Base-by-base conservation (phyloP, 257 asterid species). In the Salvia miltiorrhiza region DNA sequence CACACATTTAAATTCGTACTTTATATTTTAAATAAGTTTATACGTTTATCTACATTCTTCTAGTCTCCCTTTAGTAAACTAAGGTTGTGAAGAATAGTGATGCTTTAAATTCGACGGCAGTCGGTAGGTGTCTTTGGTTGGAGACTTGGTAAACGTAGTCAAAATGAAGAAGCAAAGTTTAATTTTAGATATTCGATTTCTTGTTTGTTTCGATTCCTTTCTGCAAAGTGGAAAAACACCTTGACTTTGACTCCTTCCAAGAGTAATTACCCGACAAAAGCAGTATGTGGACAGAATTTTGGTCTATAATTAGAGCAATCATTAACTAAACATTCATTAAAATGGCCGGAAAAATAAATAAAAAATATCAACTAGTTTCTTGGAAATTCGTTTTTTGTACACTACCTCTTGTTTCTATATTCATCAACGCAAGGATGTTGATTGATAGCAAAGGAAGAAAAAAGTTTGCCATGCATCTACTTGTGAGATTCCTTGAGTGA, bases 91-190 rank as follows among this genome's bases (percentile, higher is more conserved):
- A 65, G 13, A 32, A 24, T 33, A 61, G 49, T 55, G 78, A 56
- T 30, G 24, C 58, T 63, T 75, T 55, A 72, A 43, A 41, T 72
- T 73, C 77, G 67, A 80, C 67, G 52, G 44, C 52, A 53, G 65
- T 32, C 72, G 66, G 73, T 64, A 45, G 70, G 63, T 26, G 71
- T 70, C 68, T 56, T 70, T 41, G 26, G 24, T 47, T 17, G 65
- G 52, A 67, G 84, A 82, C 83, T 76, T 65, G 78, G 80, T 76
- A 76, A 80, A 80, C 76, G 39, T 69, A 26, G 69, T 24, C 35
- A 30, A 8, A 69, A 12, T 28, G 59, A 49, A 67, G 43, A 30
- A 61, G 14, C 41, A 40, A 41, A 69, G 24, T 19, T 62, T 37
- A 35, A n/a, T 43, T 47, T 63, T 48, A 10, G 23, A 14, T 5